Conservation (phyloP, 345 rosid genomes). For the Corchorus capsularis region DNA sequence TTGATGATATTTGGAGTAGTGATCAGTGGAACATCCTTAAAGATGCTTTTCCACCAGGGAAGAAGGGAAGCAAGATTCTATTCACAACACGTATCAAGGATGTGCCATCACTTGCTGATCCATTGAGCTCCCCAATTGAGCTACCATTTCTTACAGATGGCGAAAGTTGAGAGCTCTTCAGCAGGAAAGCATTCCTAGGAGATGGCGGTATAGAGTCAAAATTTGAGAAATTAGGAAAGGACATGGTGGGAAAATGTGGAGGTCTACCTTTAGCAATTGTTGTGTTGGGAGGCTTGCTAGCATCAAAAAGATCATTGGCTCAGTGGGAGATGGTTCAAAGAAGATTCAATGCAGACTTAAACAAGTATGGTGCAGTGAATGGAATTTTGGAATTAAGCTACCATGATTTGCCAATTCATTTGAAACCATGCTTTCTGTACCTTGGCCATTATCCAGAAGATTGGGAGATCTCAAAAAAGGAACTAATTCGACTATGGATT, state of each 20-base stretch:
- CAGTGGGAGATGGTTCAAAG: not conserved
- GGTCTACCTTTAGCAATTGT: not conserved
- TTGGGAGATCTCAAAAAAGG: too few relatives aligned
- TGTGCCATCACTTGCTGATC: not conserved
- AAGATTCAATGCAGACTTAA: not conserved
- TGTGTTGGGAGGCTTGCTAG: slow-evolving; percentile 17
- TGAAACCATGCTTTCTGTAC: slow-evolving; percentile 37
- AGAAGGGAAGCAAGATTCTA: too few relatives aligned
- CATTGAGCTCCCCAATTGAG: not conserved
- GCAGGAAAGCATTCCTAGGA: not conserved
- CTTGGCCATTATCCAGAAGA: too few relatives aligned
- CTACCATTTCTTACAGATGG: slow-evolving; percentile 1
- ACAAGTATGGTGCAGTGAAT: not conserved
- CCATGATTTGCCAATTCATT: slow-evolving; percentile 24
- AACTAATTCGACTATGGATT: too few relatives aligned
- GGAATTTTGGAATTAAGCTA: too few relatives aligned
- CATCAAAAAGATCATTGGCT: not conserved
- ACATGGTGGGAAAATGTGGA: slow-evolving; percentile 21
- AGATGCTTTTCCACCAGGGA: too few relatives aligned
- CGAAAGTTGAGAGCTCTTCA: slow-evolving; percentile 14
- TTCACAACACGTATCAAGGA: not conserved
- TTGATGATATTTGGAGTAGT: not conserved
- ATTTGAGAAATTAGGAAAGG: slow-evolving; percentile 8
- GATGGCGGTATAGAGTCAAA: not conserved
- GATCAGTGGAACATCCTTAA: too few relatives aligned